Conservation (phyloP, 2,329 filamentous ascomycete genomes). For the Calonectria hawksworthii region DNA sequence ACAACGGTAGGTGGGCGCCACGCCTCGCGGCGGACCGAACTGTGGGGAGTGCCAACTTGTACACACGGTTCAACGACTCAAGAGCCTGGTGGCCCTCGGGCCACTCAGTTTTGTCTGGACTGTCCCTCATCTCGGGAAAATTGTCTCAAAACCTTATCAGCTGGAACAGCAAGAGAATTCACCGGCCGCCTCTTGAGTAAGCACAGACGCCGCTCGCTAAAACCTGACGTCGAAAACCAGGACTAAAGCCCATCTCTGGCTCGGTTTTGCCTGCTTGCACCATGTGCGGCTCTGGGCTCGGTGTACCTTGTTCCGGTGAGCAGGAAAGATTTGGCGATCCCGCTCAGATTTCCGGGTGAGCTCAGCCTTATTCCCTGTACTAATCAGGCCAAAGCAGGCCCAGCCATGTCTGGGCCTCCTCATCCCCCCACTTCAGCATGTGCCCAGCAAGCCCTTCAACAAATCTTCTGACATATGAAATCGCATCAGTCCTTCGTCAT, state of each 20-base stretch:
- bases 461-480: background rate
- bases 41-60: constrained; percentile 21
- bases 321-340: constrained; percentile 38
- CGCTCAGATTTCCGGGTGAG: constrained; percentile 24
- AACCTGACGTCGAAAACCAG: constrained; percentile 1
- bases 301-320: constrained; percentile 33
- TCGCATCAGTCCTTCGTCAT: background rate
- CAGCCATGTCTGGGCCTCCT: background rate
- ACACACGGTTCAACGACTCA: background rate
- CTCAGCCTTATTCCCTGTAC: constrained; percentile 37
- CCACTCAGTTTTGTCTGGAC: background rate
- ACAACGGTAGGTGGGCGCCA: constrained; percentile 16
- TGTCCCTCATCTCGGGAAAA: constrained; percentile 2
- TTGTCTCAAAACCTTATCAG: constrained; percentile 7
- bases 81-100: background rate
- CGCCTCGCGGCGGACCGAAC: constrained; percentile 18
- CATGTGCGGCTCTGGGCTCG: constrained; percentile 28
- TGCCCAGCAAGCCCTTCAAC: background rate
- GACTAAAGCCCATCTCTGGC: background rate
- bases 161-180: constrained; percentile 9
- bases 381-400: constrained; percentile 1
- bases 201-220: background rate
- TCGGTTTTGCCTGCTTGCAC: constrained; percentile 31
- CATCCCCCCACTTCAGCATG: background rate
- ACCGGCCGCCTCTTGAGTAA: background rate